Evolutionary conservation across 2,329 filamentous ascomycete genomes (phyloP).

Genomic region (Curvularia spicifera): DNA sequence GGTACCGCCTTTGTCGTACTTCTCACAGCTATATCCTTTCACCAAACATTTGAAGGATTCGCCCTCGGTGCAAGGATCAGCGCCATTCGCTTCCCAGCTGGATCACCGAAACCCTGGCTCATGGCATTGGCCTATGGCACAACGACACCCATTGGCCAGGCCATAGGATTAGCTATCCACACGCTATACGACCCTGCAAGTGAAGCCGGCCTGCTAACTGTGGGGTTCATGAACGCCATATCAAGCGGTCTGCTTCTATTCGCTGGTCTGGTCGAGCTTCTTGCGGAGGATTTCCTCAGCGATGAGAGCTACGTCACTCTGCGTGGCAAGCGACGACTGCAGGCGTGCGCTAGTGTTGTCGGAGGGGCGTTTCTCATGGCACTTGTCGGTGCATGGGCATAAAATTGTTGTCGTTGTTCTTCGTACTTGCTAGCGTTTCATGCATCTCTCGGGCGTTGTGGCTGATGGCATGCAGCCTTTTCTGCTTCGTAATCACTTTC

Average conservation of each 20-base stretch:
- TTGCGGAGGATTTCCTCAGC: conserved; percentile 63
- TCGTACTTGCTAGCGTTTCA: conserved; percentile 4
- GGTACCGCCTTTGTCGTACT: conserved; percentile 70
- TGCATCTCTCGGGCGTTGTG: conserved; percentile 16
- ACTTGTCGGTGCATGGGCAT: conserved; percentile 70
- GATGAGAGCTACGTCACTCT: conserved; percentile 68
- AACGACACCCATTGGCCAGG: conserved; percentile 60
- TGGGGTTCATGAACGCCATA: conserved; percentile 60
- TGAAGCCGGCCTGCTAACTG: conserved; percentile 56
- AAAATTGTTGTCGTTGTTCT: conserved; percentile 11
- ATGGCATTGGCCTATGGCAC: conserved; percentile 69
- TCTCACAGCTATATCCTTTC: conserved; percentile 72
- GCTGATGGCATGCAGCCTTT: conserved; percentile 13
- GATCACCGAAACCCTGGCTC: conserved; percentile 76
- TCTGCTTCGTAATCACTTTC: conserved; percentile 20
- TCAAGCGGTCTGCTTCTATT: conserved; percentile 57
- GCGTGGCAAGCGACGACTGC: conserved; percentile 62
- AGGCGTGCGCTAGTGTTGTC: conserved; percentile 68
- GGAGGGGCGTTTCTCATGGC: conserved; percentile 68
- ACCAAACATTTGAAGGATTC: conserved; percentile 73
- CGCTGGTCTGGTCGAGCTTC: conserved; percentile 57
- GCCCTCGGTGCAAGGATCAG: conserved; percentile 75
- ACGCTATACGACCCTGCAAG: conserved; percentile 58
- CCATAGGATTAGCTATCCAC: conserved; percentile 58
- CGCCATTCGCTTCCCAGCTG: conserved; percentile 70